These are phyloP conservation scores for Gossypium davidsonii DNA, from an alignment of 441 rosid genomes.

Conservation along the genomic window DNA sequence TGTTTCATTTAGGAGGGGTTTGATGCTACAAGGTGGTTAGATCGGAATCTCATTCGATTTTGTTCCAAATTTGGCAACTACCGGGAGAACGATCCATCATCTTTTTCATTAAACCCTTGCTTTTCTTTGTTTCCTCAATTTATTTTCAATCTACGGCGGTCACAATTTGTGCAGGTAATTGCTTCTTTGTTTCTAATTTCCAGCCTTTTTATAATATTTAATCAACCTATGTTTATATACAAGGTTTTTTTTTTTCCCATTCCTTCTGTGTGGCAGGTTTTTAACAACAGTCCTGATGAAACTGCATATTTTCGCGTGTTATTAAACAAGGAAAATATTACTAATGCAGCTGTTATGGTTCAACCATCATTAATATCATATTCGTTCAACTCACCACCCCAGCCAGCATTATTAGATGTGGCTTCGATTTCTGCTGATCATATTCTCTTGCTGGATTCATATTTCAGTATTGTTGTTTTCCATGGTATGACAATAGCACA, in stretches of 20 bases:
- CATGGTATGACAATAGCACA: conserved; percentile 99
- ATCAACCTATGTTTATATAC: neutral
- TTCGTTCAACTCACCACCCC: conserved; percentile 73
- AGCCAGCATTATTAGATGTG: conserved; percentile 90
- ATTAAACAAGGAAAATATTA: conserved; percentile 77
- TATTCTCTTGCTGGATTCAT: conserved; percentile 87
- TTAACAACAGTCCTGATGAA: conserved; percentile 98
- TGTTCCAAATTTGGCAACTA: conserved; percentile 95
- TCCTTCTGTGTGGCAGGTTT: conserved; percentile 46
- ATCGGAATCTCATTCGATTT: conserved; percentile 85
- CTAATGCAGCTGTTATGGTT: conserved; percentile 96
- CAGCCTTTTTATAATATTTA: conserved; percentile 3
- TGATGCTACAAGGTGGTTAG: conserved; percentile 98
- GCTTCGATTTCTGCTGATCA: conserved; percentile 92
- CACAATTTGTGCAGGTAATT: conserved; percentile 94
- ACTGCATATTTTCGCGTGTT: conserved; percentile 97
- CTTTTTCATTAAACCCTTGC: conserved; percentile 79
- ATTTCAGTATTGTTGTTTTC: conserved; percentile 90
- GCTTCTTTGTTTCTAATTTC: conserved; percentile 8
- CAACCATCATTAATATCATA: conserved; percentile 91
- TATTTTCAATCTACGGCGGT: conserved; percentile 89
- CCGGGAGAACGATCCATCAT: conserved; percentile 89
- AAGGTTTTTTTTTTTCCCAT: neutral
- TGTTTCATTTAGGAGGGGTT: conserved; percentile 72
- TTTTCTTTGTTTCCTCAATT: conserved; percentile 97